These are phyloP conservation scores for Kingdonia uniflora DNA, from an alignment of 164 flowering plant genomes.

Conservation along the genomic window DNA sequence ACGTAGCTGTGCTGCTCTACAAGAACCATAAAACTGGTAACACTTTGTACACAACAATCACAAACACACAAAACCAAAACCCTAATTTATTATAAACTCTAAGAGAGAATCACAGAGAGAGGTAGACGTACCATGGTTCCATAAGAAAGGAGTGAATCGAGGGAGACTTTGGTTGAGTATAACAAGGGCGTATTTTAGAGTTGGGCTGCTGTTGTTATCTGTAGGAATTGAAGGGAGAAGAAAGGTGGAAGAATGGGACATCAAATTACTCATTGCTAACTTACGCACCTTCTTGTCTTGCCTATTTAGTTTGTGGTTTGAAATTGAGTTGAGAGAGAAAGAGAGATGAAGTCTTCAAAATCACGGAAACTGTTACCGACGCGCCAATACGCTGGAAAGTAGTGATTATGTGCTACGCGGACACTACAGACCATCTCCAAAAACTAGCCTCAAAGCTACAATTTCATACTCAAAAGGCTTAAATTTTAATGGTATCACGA, in stretches of 20 bases:
- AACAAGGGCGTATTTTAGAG: constrained; percentile 59
- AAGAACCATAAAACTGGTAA: constrained; percentile 12
- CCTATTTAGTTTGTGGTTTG: too few species aligned
- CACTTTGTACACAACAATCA: neutral
- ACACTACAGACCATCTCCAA: too few species aligned
- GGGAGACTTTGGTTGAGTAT: constrained; percentile 83
- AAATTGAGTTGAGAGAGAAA: too few species aligned
- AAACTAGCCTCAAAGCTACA: too few species aligned
- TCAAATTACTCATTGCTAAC: too few species aligned
- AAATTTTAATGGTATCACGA: too few species aligned
- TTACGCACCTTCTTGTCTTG: too few species aligned
- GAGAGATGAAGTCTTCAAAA: too few species aligned
- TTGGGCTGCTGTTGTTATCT: constrained; percentile 14
- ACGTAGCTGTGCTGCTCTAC: constrained; percentile 72
- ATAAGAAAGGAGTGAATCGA: constrained; percentile 69
- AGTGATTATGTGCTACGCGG: too few species aligned
- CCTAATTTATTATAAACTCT: neutral
- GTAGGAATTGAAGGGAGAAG: constrained; percentile 50
- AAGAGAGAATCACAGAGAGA: constrained; percentile 2
- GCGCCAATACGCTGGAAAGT: too few species aligned
- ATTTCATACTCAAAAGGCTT: too few species aligned
- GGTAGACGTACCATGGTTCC: constrained; percentile 57
- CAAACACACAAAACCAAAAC: neutral
- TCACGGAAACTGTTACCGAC: too few species aligned
- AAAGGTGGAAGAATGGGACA: constrained; percentile 57